Conservation (phyloP, 352 stramenopile species). For the Globisporangium cystogenes region DNA sequence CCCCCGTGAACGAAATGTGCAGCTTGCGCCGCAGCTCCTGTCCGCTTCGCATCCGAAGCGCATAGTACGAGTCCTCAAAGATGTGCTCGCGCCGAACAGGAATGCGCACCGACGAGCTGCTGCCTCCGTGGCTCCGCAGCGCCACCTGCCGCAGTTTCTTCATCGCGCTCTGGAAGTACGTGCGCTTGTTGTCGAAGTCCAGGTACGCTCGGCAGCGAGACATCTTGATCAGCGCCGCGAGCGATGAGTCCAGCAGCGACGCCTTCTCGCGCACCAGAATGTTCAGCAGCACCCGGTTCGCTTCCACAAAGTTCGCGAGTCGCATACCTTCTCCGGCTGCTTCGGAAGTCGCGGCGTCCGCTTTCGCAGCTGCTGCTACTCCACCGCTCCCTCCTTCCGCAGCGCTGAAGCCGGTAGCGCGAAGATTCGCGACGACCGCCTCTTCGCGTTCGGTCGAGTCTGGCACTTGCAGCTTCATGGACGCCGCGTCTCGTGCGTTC, state of each 20-base stretch:
- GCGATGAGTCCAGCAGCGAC: constrained; percentile 93
- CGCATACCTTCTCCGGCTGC: constrained; percentile 49
- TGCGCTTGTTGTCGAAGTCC: constrained; percentile 99
- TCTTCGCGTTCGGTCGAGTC: constrained; percentile 77
- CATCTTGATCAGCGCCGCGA: constrained; percentile 95
- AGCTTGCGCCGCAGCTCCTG: constrained; percentile 96
- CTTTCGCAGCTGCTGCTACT: constrained; percentile 12
- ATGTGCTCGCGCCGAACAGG: constrained; percentile 94
- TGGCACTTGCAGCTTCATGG: constrained; percentile 67
- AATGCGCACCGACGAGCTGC: constrained; percentile 86
- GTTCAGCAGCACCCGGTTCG: constrained; percentile 97
- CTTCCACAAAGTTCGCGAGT: constrained; percentile 92
- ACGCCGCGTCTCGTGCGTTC: constrained; percentile 87
- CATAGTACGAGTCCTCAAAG: constrained; percentile 99
- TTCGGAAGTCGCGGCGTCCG: constrained; percentile 22
- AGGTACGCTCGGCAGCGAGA: constrained; percentile 93
- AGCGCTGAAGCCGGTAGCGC: constrained; percentile 42
- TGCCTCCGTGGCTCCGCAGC: constrained; percentile 84
- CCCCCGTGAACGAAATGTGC: constrained; percentile 97
- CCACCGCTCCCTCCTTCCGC: constrained; percentile 21
- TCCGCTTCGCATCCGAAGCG: constrained; percentile 94
- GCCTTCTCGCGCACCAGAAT: constrained; percentile 96
- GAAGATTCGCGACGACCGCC: constrained; percentile 65
- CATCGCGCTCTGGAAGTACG: constrained; percentile 97
- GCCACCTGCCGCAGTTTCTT: constrained; percentile 85